Percentiles rank a stretch among this genome's conserved stretches.
Conservation (phyloP, 345 rosid species). For the Moricandia arvensis region DNA sequence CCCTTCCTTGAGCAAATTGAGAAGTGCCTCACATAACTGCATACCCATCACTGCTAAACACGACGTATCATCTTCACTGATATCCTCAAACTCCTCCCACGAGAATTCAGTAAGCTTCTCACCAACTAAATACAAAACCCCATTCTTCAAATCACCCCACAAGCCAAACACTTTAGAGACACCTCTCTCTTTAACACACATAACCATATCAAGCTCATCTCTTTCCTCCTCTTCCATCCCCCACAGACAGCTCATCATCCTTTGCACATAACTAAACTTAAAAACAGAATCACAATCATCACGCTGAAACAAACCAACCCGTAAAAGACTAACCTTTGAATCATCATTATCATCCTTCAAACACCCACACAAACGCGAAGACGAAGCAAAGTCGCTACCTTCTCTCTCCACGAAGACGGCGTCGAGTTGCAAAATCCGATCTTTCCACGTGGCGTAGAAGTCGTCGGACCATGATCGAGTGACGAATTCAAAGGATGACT, state of each 20-base stretch:
- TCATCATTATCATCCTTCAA: slow-evolving; percentile 30
- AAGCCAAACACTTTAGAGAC: slow-evolving; percentile 59
- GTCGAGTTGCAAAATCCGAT: slow-evolving; percentile 50
- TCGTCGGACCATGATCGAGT: slow-evolving; percentile 66
- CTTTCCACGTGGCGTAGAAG: slow-evolving; percentile 62
- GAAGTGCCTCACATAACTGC: slow-evolving; percentile 75
- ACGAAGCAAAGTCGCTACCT: slow-evolving; percentile 9
- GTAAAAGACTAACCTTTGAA: slow-evolving; percentile 50
- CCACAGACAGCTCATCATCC: slow-evolving; percentile 56
- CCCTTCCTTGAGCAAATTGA: slow-evolving; percentile 56
- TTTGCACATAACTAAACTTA: slow-evolving; percentile 47
- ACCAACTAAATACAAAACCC: slow-evolving; percentile 58
- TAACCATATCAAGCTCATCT: slow-evolving; percentile 49
- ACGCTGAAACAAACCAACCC: slow-evolving; percentile 40
- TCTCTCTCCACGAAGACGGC: slow-evolving; percentile 34
- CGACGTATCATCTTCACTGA: slow-evolving; percentile 39
- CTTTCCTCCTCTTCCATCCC: slow-evolving; percentile 48
- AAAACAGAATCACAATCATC: slow-evolving; percentile 44
- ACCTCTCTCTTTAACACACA: slow-evolving; percentile 36
- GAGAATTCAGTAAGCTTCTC: slow-evolving; percentile 41
- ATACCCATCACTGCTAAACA: slow-evolving; percentile 56
- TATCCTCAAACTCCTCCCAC: slow-evolving; percentile 26
- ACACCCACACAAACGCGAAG: slow-evolving; percentile 19
- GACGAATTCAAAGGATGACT: slow-evolving; percentile 35
- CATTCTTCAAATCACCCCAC: slow-evolving; percentile 68